Evolutionary conservation across 1,139 yeast species (phyloP).

Genomic region (Sugiyamaella sp.): DNA sequence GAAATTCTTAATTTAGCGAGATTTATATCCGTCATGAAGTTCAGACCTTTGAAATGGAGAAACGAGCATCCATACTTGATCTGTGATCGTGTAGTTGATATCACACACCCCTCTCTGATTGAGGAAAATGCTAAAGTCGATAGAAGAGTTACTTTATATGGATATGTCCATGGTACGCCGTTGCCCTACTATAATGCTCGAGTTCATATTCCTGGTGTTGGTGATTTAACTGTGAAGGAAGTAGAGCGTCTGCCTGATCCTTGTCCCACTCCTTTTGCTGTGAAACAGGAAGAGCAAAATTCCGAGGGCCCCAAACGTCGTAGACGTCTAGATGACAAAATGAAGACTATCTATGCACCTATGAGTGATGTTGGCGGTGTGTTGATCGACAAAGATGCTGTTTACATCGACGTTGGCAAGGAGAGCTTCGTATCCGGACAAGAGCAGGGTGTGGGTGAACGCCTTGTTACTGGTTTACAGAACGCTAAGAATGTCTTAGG

Average conservation of each 20-base stretch:
- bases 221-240: slow-evolving; percentile 75
- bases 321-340: slow-evolving; percentile 89
- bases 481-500: slow-evolving; percentile 65
- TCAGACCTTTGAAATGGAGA: slow-evolving; percentile 97
- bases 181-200: slow-evolving; percentile 71
- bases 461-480: slow-evolving; percentile 79
- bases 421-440: slow-evolving; percentile 64
- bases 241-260: slow-evolving; percentile 96
- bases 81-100: slow-evolving; percentile 91
- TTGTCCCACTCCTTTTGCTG: slow-evolving; percentile 94
- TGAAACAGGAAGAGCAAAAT: slow-evolving; percentile 81
- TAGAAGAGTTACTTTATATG: slow-evolving; percentile 88
- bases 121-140: slow-evolving; percentile 82
- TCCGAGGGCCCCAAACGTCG: slow-evolving; percentile 75
- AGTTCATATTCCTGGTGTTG: slow-evolving; percentile 94
- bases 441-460: slow-evolving; percentile 79
- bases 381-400: slow-evolving; percentile 95
- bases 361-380: slow-evolving; percentile 99
- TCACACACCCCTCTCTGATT: slow-evolving; percentile 86
- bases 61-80: slow-evolving; percentile 95
- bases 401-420: slow-evolving; percentile 85
- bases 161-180: slow-evolving; percentile 94
- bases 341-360: slow-evolving; percentile 94
- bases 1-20: slow-evolving; percentile 90
- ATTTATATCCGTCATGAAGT: slow-evolving; percentile 95